Base-by-base conservation (phyloP, 2,329 filamentous ascomycete genomes). In the Xylaria sp. region DNA sequence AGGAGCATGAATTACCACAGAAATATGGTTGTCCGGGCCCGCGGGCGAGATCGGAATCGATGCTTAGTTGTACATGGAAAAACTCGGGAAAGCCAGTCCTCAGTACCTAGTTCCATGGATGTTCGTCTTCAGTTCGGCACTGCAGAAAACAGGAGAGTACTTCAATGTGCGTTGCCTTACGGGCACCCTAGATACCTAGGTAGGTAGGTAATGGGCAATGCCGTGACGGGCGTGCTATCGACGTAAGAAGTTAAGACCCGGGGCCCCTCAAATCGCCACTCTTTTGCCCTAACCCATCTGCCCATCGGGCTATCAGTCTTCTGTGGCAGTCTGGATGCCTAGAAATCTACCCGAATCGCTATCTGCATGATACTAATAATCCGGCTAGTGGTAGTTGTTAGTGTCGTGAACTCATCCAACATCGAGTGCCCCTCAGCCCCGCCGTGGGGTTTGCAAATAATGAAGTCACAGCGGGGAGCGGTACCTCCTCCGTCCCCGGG, bases 361-460 rank as follows among this genome's bases (percentile, higher is more conserved):
- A 44, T 42, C 9, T 26, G n/a, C n/a, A n/a, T n/a, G n/a, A n/a
- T n/a, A n/a, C n/a, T n/a, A n/a, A n/a, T n/a, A 26, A 17, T 44
- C 37, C 22, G 38, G 26, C 44, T 46, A 3, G 11, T 21, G 39
- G 21, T 42, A 39, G 18, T 4, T 7, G 9, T 21, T 42, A 9
- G 39, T 42, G 19, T 34, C 29, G 17, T 19, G 39, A 42, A 18
- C 19, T 22, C 18, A 18, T 50, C 16, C 26, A 39, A 13, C 11
- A 34, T 34, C 29, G 29, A 11, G 4, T 34, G 29, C 29, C 29
- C 5, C 29, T 34, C 29, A 13, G 29, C 53, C 43, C 46, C 44
- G 20, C 44, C 51, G 37, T 47, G 50, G 57, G 49, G 54, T 39
- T 37, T 22, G 42, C 37, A 44, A 41, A 49, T 39, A 42, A 44